These are phyloP conservation scores for Narthecium ossifragum DNA, from an alignment of 106 monocot genomes.

Conservation along the genomic window DNA sequence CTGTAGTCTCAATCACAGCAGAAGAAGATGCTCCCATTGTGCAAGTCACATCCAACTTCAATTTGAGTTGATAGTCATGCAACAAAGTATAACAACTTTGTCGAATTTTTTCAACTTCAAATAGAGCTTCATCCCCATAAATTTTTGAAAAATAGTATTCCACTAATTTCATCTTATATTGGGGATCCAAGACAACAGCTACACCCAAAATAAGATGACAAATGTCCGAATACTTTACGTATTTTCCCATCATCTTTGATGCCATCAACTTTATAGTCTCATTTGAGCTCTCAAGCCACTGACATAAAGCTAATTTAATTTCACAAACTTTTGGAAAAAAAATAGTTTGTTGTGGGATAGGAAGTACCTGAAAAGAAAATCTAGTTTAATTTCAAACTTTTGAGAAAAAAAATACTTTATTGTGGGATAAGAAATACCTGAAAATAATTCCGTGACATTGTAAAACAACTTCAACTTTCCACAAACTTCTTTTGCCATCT, in stretches of 20 bases:
- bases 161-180: slow-evolving; percentile 11
- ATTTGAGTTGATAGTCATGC: neutral
- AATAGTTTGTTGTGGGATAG: too few species aligned
- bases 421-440: slow-evolving; percentile 2
- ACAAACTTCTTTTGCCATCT: slow-evolving; percentile 6
- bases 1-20: neutral
- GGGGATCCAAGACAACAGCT: slow-evolving; percentile 18
- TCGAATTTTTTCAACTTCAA: too few species aligned
- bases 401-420: slow-evolving; percentile 10
- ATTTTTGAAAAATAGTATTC: slow-evolving; percentile 1
- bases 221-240: slow-evolving; percentile 21
- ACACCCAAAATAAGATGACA: slow-evolving; percentile 6
- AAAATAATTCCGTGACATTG: too few species aligned
- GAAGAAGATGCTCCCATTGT: neutral
- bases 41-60: too few species aligned
- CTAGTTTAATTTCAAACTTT: too few species aligned
- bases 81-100: too few species aligned
- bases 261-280: slow-evolving; percentile 2
- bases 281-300: neutral
- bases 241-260: too few species aligned
- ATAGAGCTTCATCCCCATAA: slow-evolving; percentile 7
- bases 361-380: too few species aligned
- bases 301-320: too few species aligned
- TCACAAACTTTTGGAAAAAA: too few species aligned
- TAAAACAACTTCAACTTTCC: neutral